Base-by-base conservation (phyloP, 148 eudicot genomes). In the Rhododendron molle region DNA sequence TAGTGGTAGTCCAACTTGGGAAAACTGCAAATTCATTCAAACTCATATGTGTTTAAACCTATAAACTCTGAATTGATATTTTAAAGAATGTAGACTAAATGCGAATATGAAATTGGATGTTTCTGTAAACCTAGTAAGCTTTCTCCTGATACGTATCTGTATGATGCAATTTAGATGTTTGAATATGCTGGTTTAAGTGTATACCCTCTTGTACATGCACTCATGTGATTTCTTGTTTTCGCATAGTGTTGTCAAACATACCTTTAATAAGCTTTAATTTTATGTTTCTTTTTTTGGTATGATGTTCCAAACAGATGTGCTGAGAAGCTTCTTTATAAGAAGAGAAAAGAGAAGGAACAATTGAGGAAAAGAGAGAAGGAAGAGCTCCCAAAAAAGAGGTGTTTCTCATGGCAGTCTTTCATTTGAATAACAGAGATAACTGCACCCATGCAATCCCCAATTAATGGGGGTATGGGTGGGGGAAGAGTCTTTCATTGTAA, bases 261-360 rank as follows among this genome's bases (percentile, higher is more conserved):
- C 14, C 2, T 44, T 56, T 76, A 65, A 80, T 86, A 20, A 46
- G 78, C 76, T 36, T 16, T 52, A 28, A 49, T 7, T 78, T 38
- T 30, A 52, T 80, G 28, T 10, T 56, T 26, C 56, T 38, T 88
- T 3, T 89, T 47, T 43, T 71, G 47, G 88, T 78, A 32, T 79
- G 56, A 49, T 85, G 69, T 67, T 40, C 82, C 80, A 43, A 74
- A 80, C 83, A 95, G 98, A 87, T 95, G 98, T 88, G 94, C 97
- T 79, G 95, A 94, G 88, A 95, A 94, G 90, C 96, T 95, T 56
- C 89, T 89, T 71, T 92, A 94, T 85, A 93, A 90, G 86, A 93
- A 90, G 84, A 88, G 84, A 79, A 93, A 87, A 85, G 95, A 95
- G 89, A 91, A 92, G 89, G 90, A 91, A 85, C 84, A 82, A 81